Evolutionary conservation across 768 basidiomycete genomes (phyloP).

Genomic region (Tulasnella sp.): DNA sequence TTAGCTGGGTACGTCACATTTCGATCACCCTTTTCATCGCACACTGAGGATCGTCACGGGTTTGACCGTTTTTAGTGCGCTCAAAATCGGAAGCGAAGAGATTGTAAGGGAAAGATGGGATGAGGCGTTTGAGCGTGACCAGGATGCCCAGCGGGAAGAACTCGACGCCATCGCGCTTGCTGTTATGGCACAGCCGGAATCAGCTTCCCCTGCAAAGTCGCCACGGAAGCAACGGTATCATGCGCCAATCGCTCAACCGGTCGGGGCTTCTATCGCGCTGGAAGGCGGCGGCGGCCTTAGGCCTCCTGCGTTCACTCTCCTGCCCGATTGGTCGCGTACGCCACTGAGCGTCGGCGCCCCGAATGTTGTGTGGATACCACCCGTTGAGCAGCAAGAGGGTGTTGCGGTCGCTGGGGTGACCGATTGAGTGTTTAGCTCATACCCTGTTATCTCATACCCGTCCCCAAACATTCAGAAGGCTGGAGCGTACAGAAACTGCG

Average conservation of each 20-base stretch:
- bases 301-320: conserved; percentile 23
- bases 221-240: neutral
- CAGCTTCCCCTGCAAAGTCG: neutral
- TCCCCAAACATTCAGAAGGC: too few species aligned
- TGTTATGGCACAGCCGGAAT: conserved; percentile 20
- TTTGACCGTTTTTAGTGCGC: conserved; percentile 36
- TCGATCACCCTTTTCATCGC: neutral
- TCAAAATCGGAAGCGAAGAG: conserved; percentile 80
- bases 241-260: neutral
- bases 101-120: conserved; percentile 80
- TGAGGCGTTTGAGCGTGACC: conserved; percentile 38
- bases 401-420: neutral
- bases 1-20: conserved; percentile 60
- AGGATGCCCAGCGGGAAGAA: conserved; percentile 16
- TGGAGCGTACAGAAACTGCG: too few species aligned
- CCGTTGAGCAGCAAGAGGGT: neutral
- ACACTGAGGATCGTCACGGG: neutral
- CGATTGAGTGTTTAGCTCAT: too few species aligned
- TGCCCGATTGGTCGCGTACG: conserved; percentile 75
- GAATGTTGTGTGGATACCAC: neutral
- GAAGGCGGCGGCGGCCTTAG: conserved; percentile 31
- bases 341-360: conserved; percentile 55
- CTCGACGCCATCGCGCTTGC: conserved; percentile 20
- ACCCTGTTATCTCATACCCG: too few species aligned
- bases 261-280: conserved; percentile 17